Evolutionary conservation across 768 basidiomycete species (phyloP).

Genomic region (Lactarius trivialis): DNA sequence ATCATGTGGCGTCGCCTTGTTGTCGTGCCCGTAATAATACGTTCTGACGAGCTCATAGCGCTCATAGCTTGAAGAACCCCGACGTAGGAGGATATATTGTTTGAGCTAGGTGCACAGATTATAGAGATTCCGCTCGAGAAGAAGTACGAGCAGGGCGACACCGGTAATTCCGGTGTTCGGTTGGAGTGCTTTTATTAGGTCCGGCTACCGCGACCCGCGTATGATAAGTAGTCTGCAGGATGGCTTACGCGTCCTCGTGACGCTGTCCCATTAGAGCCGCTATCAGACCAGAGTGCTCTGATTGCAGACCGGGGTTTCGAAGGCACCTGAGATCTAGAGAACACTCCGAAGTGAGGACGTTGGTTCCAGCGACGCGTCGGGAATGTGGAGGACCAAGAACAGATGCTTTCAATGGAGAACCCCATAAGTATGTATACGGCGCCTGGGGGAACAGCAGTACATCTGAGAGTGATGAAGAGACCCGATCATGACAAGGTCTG

Average conservation of each 20-base stretch:
- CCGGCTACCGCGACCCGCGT: background rate
- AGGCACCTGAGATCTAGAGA: slow-evolving; percentile 30
- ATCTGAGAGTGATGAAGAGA: no score
- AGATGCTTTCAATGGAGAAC: slow-evolving; percentile 15
- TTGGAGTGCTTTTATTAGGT: slow-evolving; percentile 17
- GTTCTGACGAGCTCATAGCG: background rate
- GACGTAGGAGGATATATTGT: slow-evolving; percentile 32
- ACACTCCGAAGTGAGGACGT: slow-evolving; percentile 33
- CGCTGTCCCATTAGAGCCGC: slow-evolving; percentile 42
- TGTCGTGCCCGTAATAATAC: background rate
- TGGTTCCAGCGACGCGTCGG: slow-evolving; percentile 40
- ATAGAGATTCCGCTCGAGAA: slow-evolving; percentile 36
- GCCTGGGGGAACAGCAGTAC: slow-evolving; percentile 7
- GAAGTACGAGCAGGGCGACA: slow-evolving; percentile 38
- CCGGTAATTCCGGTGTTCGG: slow-evolving; percentile 12
- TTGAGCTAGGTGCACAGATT: slow-evolving; percentile 34
- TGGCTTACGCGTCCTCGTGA: slow-evolving; percentile 63
- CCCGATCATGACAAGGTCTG: background rate
- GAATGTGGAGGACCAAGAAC: slow-evolving; percentile 37
- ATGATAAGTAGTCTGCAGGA: slow-evolving; percentile 58
- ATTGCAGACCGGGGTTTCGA: slow-evolving; percentile 41
- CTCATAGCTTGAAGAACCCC: slow-evolving; percentile 28
- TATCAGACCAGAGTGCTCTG: slow-evolving; percentile 44
- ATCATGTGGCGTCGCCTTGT: background rate
- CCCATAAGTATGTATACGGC: background rate